Conservation (phyloP, 208 protist species). For the Crithidia thermophila region DNA sequence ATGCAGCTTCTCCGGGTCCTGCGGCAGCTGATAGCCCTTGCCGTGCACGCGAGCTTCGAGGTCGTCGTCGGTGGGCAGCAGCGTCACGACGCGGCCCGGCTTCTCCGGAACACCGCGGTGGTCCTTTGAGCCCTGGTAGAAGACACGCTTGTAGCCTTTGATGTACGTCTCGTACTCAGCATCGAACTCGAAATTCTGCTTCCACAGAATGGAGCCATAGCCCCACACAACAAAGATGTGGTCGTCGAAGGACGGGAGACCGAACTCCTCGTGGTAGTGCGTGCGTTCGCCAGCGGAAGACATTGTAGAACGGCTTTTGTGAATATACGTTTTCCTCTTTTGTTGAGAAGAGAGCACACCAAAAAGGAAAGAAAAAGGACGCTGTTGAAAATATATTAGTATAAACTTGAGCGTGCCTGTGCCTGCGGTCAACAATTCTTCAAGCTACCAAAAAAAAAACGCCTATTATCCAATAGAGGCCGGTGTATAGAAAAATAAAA, state of each 20-base stretch:
- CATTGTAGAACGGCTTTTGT: too few species aligned
- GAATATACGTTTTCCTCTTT: too few species aligned
- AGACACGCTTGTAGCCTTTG: constrained; percentile 68
- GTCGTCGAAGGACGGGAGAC: constrained; percentile 52
- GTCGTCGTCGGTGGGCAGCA: constrained; percentile 47
- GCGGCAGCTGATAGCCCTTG: constrained; percentile 75
- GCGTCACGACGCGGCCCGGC: constrained; percentile 81
- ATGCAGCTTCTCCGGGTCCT: constrained; percentile 41
- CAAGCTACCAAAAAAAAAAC: too few species aligned
- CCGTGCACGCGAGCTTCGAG: constrained; percentile 59
- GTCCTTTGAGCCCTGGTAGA: constrained; percentile 80
- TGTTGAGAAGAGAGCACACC: too few species aligned
- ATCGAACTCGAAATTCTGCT: constrained; percentile 83
- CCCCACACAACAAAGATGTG: constrained; percentile 76
- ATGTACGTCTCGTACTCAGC: constrained; percentile 65
- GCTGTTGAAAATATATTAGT: too few species aligned
- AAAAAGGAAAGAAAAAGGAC: background rate
- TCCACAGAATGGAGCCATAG: constrained; percentile 88
- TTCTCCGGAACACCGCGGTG: constrained; percentile 70
- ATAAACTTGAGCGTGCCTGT: too few species aligned
- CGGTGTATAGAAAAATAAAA: too few species aligned
- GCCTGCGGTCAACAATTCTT: too few species aligned
- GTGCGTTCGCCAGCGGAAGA: constrained; percentile 1
- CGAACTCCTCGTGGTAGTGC: constrained; percentile 34
- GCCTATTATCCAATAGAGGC: too few species aligned